Evolutionary conservation across 179 eudicot species (phyloP).

Genomic region (Spergularia azorica): DNA sequence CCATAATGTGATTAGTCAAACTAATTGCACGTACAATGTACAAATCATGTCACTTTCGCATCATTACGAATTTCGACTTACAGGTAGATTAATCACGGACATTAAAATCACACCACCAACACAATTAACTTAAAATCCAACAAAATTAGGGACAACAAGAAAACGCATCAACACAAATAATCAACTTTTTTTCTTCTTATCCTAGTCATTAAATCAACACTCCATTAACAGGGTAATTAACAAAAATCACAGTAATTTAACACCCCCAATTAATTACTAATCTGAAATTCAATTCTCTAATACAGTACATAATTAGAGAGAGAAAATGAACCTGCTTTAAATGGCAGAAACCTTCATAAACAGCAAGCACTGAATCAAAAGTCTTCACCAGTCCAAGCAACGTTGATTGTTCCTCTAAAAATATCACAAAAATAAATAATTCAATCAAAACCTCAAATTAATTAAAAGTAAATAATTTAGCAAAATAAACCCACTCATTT

Average conservation of each 20-base stretch:
- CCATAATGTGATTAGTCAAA: conserved; percentile 7
- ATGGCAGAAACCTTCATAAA: conserved; percentile 55
- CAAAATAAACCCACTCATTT: neutral
- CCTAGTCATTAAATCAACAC: no score
- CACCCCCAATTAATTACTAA: conserved; percentile 10
- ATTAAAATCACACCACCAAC: conserved; percentile 4
- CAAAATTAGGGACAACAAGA: neutral
- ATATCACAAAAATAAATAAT: neutral
- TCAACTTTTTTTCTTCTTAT: neutral
- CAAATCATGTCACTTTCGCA: conserved; percentile 20
- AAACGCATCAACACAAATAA: neutral
- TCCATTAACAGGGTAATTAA: neutral
- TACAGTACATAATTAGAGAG: neutral
- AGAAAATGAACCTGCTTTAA: conserved; percentile 42
- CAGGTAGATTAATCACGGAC: neutral
- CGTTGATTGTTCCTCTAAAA: conserved; percentile 40
- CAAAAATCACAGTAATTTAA: conserved; percentile 5
- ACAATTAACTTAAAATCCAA: neutral
- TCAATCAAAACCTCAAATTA: neutral
- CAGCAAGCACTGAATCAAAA: conserved; percentile 52
- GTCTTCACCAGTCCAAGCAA: conserved; percentile 46
- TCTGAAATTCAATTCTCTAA: conserved; percentile 6
- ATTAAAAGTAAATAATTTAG: neutral
- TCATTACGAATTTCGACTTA: neutral
- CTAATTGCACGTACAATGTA: conserved; percentile 10